Evolutionary conservation across 2,329 filamentous ascomycete genomes (phyloP), one percentile per base, ranked within the genome.

Genomic region (Apiospora phragmitis): DNA sequence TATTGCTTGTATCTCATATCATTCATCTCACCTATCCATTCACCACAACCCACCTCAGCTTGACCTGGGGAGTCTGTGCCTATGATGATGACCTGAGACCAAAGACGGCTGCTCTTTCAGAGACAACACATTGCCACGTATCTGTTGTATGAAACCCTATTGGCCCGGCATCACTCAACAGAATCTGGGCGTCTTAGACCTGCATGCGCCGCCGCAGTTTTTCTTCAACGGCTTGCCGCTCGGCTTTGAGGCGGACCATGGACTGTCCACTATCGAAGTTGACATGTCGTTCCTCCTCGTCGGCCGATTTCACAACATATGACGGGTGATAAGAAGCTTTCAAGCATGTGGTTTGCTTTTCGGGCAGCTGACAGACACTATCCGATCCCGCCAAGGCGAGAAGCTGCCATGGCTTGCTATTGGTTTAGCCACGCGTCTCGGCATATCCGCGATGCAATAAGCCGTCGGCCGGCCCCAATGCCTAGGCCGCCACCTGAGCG

Each of bases 171-270:
- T 38, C 29, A 12, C 32, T 38, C 55, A 62, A 62, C 55, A 38
- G 29, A n/a, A n/a, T 38, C 55, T n/a, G 9, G 1, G 7, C 51
- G 51, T 35, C 51, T 59, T 59, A 62, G 55, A 62, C 55, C 32
- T n/a, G 55, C 55, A 62, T 62, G 11, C 18, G 18, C 55, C 55
- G 21, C 55, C 18, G 32, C 55, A 18, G 32, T 32, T 24, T 49
- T 62, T 38, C 55, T 62, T 38, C 55, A 38, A 62, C 55, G 55
- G 55, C 55, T 62, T 62, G 55, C 55, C 55, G 55, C 55, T 38
- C 55, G 32, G n/a, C 18, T 14, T 62, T n/a, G 11, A 21, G 3
- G 16, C 29, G 16, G 51, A 38, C 8, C 55, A 35, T 62, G 32
- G 3, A 38, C 18, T 18, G 18, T 35, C 5, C 32, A 38, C 18